These are phyloP conservation scores for Cutaneotrichosporon curvatum DNA, from an alignment of 1,284 basidiomycete genomes.

Conservation along the genomic window DNA sequence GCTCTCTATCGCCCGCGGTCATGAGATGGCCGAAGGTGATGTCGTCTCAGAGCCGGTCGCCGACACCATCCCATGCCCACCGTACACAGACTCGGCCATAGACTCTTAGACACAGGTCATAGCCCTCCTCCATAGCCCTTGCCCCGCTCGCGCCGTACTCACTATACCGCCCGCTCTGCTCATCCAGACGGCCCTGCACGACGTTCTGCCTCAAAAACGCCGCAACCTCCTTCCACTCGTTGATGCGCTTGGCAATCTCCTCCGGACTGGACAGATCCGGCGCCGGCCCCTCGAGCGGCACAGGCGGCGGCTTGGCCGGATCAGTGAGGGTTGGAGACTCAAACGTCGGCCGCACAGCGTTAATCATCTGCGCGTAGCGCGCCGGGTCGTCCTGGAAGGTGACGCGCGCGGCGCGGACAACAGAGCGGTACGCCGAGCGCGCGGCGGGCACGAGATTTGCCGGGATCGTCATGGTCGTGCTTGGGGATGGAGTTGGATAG, in stretches of 20 bases:
- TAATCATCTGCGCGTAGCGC: constrained; percentile 27
- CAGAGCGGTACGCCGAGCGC: constrained; percentile 37
- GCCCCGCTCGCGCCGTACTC: constrained; percentile 22
- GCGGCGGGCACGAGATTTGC: constrained; percentile 30
- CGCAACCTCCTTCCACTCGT: constrained; percentile 44
- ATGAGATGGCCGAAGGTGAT: no score
- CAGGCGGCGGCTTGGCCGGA: constrained; percentile 11
- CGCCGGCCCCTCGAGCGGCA: constrained; percentile 12
- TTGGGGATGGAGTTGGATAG: no score
- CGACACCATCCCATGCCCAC: no score
- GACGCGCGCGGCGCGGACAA: constrained; percentile 36
- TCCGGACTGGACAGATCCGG: constrained; percentile 18
- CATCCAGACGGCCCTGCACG: constrained; percentile 40
- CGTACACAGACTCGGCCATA: no score
- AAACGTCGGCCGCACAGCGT: constrained; percentile 36
- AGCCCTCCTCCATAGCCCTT: no score
- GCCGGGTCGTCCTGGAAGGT: constrained; percentile 42
- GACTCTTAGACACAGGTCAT: no score
- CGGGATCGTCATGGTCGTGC: constrained; percentile 21
- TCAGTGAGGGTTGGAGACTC: constrained; percentile 34
- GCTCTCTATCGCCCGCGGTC: no score
- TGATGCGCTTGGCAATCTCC: constrained; percentile 35
- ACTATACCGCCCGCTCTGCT: constrained; percentile 30
- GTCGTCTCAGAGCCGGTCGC: no score
- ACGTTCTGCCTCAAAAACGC: constrained; percentile 40